Base-by-base conservation (phyloP, 1,284 basidiomycete species). In the Ceratobasidium sp. region DNA sequence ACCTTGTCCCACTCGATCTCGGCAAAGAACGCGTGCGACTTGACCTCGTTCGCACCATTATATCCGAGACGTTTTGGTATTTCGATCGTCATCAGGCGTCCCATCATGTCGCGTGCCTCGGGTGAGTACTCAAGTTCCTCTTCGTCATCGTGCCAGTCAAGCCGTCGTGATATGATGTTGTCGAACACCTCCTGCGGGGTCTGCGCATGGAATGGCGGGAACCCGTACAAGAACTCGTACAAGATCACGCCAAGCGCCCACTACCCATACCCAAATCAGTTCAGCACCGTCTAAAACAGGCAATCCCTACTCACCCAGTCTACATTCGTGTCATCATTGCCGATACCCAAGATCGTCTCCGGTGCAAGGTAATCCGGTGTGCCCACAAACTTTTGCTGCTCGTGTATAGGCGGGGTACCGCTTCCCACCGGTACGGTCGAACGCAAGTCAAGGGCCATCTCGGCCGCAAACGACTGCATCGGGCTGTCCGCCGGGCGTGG, bases 231-330 rank as follows among this genome's bases (percentile, higher is more conserved):
- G 83, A 99, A 99, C 84, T 99, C 97, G 83, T 99, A 99, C 34
- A 96, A 92, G 79, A 99, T 98, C 58, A 98, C 96, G 76, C 98
- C 98, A 43, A 99, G 87, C 16, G 98, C 98, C 98, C 98, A 99
- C 85, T 83, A 74, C n/a, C 14, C 49, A 72, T 34, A 48, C 43
- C 46, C 64, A 56, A 14, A 66, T 59, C 43, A 62, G 46, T 59
- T 29, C 54, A 56, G 46, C 39, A 22, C 49, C 43, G n/a, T 16
- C 37, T 41, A 58, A 27, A 43, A 74, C 66, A 54, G 29, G 8
- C 59, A 53, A 77, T 53, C 31, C 81, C 78, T 24, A 82, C 87
- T 73, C 77, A 95, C 94, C 96, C 98, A 99, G 84, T 99, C 98
- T 76, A 98, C 98, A 16, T 92, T 91, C 53, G 92, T 92, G 83